Conservation (phyloP, 169 alveolate genomes). For the Plasmodium vinckei region DNA sequence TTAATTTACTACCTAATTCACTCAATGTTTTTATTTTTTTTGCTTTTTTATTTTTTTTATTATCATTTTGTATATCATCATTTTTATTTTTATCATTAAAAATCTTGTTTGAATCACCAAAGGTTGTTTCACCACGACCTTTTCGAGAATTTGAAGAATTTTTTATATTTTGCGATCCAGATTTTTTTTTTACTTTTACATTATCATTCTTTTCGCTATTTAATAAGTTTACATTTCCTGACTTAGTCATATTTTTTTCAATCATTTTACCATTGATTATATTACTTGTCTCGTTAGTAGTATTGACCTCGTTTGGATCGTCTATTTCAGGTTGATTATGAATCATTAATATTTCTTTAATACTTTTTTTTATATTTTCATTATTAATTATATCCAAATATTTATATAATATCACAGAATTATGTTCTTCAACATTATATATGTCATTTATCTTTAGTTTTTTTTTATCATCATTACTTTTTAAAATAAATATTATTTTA, state of each 20-base stretch:
- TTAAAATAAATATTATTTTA: conserved; percentile 86
- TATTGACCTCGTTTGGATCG: background rate
- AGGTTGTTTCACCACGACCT: background rate
- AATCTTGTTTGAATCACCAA: background rate
- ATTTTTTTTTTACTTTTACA: conserved; percentile 4
- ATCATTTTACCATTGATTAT: background rate
- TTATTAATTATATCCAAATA: conserved; percentile 30
- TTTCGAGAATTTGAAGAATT: background rate
- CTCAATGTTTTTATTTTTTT: conserved; percentile 37
- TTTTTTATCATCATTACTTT: conserved; percentile 42
- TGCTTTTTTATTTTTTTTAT: conserved; percentile 37
- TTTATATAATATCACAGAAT: conserved; percentile 30
- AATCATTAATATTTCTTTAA: conserved; percentile 39
- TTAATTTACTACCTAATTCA: conserved; percentile 50
- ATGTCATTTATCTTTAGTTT: conserved; percentile 36
- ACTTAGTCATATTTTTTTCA: background rate
- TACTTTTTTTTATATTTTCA: conserved; percentile 60
- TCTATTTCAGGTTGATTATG: conserved; percentile 19
- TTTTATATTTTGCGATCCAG: background rate
- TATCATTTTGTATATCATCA: conserved; percentile 25
- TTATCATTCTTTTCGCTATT: background rate
- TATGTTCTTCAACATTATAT: conserved; percentile 62
- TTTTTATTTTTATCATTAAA: background rate
- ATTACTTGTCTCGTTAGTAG: background rate
- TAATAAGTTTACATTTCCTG: background rate